A percentile compares a stretch with the other conserved stretches of the same genome.
Conservation (phyloP, 2,329 filamentous ascomycete genomes). For the Ceratocystis alfenasii region DNA sequence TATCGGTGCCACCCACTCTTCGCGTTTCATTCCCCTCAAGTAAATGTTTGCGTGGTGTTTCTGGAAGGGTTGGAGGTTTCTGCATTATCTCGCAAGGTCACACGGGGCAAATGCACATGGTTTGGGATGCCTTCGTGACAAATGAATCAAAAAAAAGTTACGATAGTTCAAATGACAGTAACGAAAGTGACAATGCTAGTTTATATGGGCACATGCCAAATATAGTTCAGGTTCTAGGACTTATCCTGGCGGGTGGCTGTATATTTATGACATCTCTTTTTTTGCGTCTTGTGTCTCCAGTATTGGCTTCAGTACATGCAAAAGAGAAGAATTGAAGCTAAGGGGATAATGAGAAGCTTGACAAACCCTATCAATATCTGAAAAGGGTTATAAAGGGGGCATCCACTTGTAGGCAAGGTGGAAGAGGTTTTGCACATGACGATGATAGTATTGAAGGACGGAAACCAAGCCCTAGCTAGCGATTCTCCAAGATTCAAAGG, state of each 20-base stretch:
- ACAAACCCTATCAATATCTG: not conserved
- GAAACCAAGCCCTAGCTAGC: not conserved
- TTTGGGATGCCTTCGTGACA: conserved; percentile 22
- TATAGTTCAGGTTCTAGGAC: conserved; percentile 15
- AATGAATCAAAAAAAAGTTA: conserved; percentile 23
- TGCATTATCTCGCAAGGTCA: conserved; percentile 33
- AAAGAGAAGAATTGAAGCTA: not conserved
- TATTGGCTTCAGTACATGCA: not conserved
- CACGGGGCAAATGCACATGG: conserved; percentile 18
- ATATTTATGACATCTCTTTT: not conserved
- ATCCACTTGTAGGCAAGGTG: not conserved
- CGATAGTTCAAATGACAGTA: conserved; percentile 19
- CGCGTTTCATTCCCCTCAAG: conserved; percentile 99
- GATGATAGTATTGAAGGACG: not conserved
- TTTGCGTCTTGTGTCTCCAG: not conserved
- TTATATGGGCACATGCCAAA: conserved; percentile 15
- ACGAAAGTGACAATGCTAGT: conserved; percentile 20
- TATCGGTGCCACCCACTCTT: conserved; percentile 99
- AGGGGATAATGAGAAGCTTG: not conserved
- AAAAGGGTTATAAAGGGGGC: not conserved
- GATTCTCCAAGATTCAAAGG: not conserved
- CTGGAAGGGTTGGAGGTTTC: conserved; percentile 34
- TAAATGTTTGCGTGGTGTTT: conserved; percentile 39
- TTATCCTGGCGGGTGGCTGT: not conserved
- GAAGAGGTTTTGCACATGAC: not conserved